These are phyloP conservation scores for Seiridium unicorne DNA, from an alignment of 2,329 filamentous ascomycete species.

Conservation along the genomic window DNA sequence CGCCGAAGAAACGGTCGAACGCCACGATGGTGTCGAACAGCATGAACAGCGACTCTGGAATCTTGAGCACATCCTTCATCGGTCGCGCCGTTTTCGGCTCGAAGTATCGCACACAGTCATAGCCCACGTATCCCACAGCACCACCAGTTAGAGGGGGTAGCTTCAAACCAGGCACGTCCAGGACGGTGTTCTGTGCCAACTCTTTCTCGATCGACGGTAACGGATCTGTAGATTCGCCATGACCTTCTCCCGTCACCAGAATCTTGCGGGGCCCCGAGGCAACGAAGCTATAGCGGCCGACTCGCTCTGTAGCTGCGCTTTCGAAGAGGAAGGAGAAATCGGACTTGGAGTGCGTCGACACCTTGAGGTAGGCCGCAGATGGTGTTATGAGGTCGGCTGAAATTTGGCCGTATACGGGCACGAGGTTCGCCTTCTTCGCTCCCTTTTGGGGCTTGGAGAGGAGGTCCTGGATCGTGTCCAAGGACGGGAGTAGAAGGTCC, in stretches of 20 bases:
- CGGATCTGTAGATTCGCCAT: slow-evolving; percentile 82
- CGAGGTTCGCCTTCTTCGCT: slow-evolving; percentile 61
- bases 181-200: slow-evolving; percentile 74
- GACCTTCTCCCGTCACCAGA: slow-evolving; percentile 81
- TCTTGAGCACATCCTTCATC: slow-evolving; percentile 82
- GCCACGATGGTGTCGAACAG: slow-evolving; percentile 92
- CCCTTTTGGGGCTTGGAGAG: slow-evolving; percentile 34
- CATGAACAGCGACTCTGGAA: slow-evolving; percentile 96
- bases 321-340: slow-evolving; percentile 93
- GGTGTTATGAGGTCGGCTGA: slow-evolving; percentile 92
- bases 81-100: slow-evolving; percentile 92
- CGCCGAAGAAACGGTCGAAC: slow-evolving; percentile 91
- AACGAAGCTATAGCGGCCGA: slow-evolving; percentile 94
- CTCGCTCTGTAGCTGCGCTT: slow-evolving; percentile 88
- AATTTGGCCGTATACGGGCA: slow-evolving; percentile 81
- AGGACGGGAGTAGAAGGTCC: slow-evolving; percentile 42
- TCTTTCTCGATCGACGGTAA: slow-evolving; percentile 80
- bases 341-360: slow-evolving; percentile 71
- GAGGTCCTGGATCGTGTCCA: slow-evolving; percentile 44
- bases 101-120: slow-evolving; percentile 97
- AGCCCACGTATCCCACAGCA: slow-evolving; percentile 94
- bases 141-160: slow-evolving; percentile 88
- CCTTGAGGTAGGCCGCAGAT: slow-evolving; percentile 91
- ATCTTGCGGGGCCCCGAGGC: slow-evolving; percentile 79
- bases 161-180: slow-evolving; percentile 76